Base-by-base conservation (phyloP, 2,329 filamentous ascomycete species). In the Penicillium psychrosexuale region DNA sequence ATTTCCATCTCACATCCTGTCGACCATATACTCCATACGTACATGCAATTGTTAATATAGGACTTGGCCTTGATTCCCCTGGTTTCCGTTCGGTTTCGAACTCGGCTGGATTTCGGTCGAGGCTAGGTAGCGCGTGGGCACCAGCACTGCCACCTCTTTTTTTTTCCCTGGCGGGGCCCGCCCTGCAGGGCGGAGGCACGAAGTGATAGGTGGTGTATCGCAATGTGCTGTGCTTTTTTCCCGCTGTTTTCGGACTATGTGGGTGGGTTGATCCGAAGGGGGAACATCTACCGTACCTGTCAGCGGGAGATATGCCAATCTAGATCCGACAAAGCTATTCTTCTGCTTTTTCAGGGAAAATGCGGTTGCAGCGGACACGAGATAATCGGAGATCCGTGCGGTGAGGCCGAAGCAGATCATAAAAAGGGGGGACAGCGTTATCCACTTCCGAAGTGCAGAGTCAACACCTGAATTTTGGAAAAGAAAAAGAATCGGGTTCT, bases 291-390 rank as follows among this genome's bases (percentile, higher is more conserved):
- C 22, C 8, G 22, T 15, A 38, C 13, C 8, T 15, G n/a, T 19
- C 15, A 38, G 13, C 46, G 9, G n/a, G 15, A 17, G 9, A 27
- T 27, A n/a, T 11, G 22, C 15, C 6, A 3, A 38, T 51, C 39
- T 33, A 27, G 28, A 39, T 40, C 7, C 9, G 19, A 54, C 15
- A 47, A 38, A 28, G 37, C 15, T 17, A 27, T 53, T 44, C 19
- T 22, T 37, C 27, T 44, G 5, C 19, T 37, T 53, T 46, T 19
- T 27, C 15, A 11, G 6, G 34, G 42, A 8, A 39, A 33, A 33
- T 33, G 61, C 62, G 62, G 57, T 53, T 64, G 59, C 43, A 58
- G 62, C 62, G 61, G 59, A 61, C 61, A 62, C 51, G 55, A 61
- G 59, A 58, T 58, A 60, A 58, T 51, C 24, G 49, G 31, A 19